Conservation (phyloP, 805 yeast species). For the Zygotorulaspora chibaensis region DNA sequence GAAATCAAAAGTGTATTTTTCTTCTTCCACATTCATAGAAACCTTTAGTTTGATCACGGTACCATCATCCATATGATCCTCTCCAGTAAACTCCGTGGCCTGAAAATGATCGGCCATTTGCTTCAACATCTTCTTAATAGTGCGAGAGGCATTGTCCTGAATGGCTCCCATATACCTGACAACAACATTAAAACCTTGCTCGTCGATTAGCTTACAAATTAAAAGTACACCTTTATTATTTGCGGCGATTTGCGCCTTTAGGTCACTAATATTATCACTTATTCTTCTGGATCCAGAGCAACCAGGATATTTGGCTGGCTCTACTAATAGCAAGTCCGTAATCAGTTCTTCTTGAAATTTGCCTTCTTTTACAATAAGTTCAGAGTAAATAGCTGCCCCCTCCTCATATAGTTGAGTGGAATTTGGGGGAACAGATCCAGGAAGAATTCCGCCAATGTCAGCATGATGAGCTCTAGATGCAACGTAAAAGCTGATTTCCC, state of each 20-base stretch:
- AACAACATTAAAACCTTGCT: conserved; percentile 57
- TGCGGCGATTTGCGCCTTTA: conserved; percentile 84
- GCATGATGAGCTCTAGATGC: conserved; percentile 96
- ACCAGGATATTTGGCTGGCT: conserved; percentile 78
- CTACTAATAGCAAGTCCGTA: conserved; percentile 53
- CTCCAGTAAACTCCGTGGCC: conserved; percentile 42
- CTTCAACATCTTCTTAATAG: conserved; percentile 56
- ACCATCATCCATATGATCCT: conserved; percentile 79
- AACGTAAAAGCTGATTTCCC: conserved; percentile 69
- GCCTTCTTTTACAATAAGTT: conserved; percentile 68
- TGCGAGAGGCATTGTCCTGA: conserved; percentile 68
- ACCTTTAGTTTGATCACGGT: conserved; percentile 58
- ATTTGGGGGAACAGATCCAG: conserved; percentile 95
- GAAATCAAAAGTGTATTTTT: conserved; percentile 79
- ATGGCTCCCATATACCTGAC: conserved; percentile 75
- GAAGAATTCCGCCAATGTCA: conserved; percentile 89
- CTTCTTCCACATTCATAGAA: conserved; percentile 44
- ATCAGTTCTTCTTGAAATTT: conserved; percentile 70
- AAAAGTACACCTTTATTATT: conserved; percentile 77
- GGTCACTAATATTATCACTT: conserved; percentile 75
- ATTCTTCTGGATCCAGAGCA: conserved; percentile 86
- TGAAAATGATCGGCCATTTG: conserved; percentile 42
- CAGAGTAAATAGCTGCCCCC: conserved; percentile 83
- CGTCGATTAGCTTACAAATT: conserved; percentile 53
- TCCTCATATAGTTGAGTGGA: conserved; percentile 82